Percentiles rank a stretch among this genome's conserved stretches.
Evolutionary conservation across 331 rosid species (phyloP).

Genomic region (Pyrus hybrid): DNA sequence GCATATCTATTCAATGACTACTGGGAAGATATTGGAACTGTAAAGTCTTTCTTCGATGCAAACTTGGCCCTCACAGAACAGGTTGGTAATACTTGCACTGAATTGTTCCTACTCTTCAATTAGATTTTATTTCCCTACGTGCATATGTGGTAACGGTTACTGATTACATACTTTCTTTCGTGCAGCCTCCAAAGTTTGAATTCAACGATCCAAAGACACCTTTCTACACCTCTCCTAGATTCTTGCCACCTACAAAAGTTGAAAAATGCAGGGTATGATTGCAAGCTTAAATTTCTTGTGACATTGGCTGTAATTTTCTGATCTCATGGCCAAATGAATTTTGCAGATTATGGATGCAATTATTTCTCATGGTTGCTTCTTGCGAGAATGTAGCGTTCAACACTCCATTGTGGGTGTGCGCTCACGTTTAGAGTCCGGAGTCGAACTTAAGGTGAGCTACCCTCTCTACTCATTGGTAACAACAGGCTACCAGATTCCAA

Average conservation of each 20-base stretch:
- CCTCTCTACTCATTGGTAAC: background rate
- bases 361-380: conserved; percentile 93
- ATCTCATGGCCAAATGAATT: conserved; percentile 9
- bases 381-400: conserved; percentile 75
- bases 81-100: conserved; percentile 24
- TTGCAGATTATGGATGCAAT: conserved; percentile 82
- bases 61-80: conserved; percentile 83
- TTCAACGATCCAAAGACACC: conserved; percentile 95
- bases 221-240: conserved; percentile 93
- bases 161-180: conserved; percentile 11
- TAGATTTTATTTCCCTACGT: no score
- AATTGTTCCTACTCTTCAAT: background rate
- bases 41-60: conserved; percentile 79
- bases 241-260: conserved; percentile 92
- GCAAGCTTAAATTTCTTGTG: conserved; percentile 5
- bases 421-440: conserved; percentile 86
- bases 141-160: background rate
- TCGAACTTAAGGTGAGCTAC: conserved; percentile 59
- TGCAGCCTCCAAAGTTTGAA: conserved; percentile 78
- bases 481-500: background rate
- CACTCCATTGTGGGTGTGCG: conserved; percentile 93
- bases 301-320: conserved; percentile 2
- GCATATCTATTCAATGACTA: conserved; percentile 89
- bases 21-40: conserved; percentile 97
- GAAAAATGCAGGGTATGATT: conserved; percentile 86